These are phyloP conservation scores for Zymoseptoria pseudotritici DNA, from an alignment of 2,329 filamentous ascomycete genomes.

Conservation along the genomic window DNA sequence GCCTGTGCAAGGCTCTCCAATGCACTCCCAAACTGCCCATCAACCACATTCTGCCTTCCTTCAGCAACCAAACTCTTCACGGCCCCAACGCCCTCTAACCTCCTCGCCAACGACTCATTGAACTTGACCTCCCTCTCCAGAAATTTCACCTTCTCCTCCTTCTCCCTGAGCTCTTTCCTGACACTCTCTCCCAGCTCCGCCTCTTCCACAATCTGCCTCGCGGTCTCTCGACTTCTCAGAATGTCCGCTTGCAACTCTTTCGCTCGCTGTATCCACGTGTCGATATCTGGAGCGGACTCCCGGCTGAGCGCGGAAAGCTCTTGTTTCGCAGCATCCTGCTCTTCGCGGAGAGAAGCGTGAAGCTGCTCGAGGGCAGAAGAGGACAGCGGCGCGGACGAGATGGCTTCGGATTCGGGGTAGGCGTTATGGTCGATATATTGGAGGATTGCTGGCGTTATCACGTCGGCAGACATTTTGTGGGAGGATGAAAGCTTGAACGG, in stretches of 20 bases:
- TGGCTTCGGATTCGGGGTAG: slow-evolving; percentile 51
- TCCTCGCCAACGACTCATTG: slow-evolving; percentile 46
- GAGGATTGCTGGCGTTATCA: slow-evolving; percentile 54
- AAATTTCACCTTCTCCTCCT: slow-evolving; percentile 47
- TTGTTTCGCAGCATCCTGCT: slow-evolving; percentile 50
- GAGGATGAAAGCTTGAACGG: not conserved
- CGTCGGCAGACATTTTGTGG: slow-evolving; percentile 14
- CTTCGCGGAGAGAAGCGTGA: slow-evolving; percentile 44
- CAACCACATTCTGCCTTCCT: slow-evolving; percentile 38
- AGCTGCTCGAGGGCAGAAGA: slow-evolving; percentile 43
- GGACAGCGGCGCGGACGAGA: slow-evolving; percentile 47
- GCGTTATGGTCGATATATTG: slow-evolving; percentile 52
- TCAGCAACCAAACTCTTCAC: slow-evolving; percentile 44
- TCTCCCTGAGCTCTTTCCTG: slow-evolving; percentile 57
- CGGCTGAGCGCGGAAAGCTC: slow-evolving; percentile 71
- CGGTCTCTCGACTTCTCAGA: slow-evolving; percentile 67
- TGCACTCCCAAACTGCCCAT: slow-evolving; percentile 39
- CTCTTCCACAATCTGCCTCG: slow-evolving; percentile 71
- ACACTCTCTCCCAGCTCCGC: slow-evolving; percentile 62
- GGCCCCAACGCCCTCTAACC: slow-evolving; percentile 45
- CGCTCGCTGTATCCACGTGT: slow-evolving; percentile 78
- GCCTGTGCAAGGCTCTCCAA: slow-evolving; percentile 44
- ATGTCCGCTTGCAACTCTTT: slow-evolving; percentile 82
- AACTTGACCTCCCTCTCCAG: slow-evolving; percentile 54
- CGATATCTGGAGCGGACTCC: slow-evolving; percentile 69